phyloP scores from a whole-genome alignment of 2,329 filamentous ascomycete genomes.

The Venturia aucupariae region DNA sequence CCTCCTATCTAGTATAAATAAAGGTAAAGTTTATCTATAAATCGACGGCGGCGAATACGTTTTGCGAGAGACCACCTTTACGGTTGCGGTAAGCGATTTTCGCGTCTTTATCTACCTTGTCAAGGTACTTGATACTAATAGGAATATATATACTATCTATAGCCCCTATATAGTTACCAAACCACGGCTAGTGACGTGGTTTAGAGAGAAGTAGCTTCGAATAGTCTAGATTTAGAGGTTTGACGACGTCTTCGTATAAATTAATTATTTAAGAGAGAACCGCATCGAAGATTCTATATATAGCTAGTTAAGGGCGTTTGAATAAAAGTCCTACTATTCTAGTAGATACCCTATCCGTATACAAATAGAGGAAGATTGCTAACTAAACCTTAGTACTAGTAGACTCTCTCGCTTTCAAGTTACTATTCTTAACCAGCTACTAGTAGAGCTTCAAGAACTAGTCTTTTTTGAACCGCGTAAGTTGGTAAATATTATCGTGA shows the following conservation, averaged over 20 bases:
- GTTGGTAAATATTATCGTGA: not conserved
- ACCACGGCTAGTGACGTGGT: not conserved
- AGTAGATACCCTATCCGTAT: not conserved
- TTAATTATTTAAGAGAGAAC: too few relatives aligned
- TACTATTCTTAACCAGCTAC: too few relatives aligned
- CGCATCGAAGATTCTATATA: not conserved
- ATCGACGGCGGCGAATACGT: too few relatives aligned
- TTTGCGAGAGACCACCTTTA: too few relatives aligned
- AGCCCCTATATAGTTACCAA: not conserved
- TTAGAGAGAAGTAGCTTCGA: not conserved
- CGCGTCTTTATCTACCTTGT: too few relatives aligned
- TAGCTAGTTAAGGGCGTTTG: not conserved
- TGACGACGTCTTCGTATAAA: too few relatives aligned
- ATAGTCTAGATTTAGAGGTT: too few relatives aligned
- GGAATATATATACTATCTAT: not conserved
- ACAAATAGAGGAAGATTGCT: not conserved
- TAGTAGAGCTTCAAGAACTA: not conserved
- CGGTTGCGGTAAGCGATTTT: too few relatives aligned
- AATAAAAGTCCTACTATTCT: not conserved
- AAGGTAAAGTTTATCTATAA: too few relatives aligned
- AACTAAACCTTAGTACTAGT: not conserved
- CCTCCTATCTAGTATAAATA: too few relatives aligned
- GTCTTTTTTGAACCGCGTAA: not conserved
- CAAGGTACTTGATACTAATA: too few relatives aligned
- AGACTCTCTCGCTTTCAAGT: too few relatives aligned